Percentiles rank a stretch among this genome's conserved stretches.
Conservation (phyloP, 2,329 filamentous ascomycete species). For the Fonsecaea monophora region DNA sequence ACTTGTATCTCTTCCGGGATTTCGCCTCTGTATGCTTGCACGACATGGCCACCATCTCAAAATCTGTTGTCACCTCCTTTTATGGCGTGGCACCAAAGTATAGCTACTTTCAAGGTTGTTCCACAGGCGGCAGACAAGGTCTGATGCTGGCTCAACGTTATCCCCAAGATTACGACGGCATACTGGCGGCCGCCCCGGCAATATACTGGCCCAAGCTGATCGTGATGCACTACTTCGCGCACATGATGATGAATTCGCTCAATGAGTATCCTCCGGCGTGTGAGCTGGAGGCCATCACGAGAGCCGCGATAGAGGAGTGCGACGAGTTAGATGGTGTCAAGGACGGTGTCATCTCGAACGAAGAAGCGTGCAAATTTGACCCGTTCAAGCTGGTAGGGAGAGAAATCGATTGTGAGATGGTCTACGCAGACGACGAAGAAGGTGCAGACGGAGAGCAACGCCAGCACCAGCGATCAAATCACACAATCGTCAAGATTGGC, state of each 20-base stretch:
- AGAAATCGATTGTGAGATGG: slow-evolving; percentile 27
- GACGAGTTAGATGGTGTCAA: slow-evolving; percentile 41
- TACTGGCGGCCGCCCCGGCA: slow-evolving; percentile 41
- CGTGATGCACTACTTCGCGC: slow-evolving; percentile 38
- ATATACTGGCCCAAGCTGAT: slow-evolving; percentile 42
- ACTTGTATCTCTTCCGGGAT: slow-evolving; percentile 45
- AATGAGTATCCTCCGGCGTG: slow-evolving; percentile 43
- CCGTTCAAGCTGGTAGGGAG: slow-evolving; percentile 24
- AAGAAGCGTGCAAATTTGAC: slow-evolving; percentile 29
- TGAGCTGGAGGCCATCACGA: slow-evolving; percentile 47
- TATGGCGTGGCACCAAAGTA: slow-evolving; percentile 21
- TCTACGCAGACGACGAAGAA: slow-evolving; percentile 2
- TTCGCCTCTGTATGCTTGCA: slow-evolving; percentile 45
- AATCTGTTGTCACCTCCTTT: slow-evolving; percentile 25
- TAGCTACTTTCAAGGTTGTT: slow-evolving; percentile 64
- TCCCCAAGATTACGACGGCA: slow-evolving; percentile 41
- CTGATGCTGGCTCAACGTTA: slow-evolving; percentile 52
- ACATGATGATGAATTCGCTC: slow-evolving; percentile 37
- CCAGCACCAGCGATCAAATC: neutral
- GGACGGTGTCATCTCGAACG: slow-evolving; percentile 40
- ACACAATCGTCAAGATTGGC: slow-evolving; percentile 24
- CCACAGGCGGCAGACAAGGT: slow-evolving; percentile 65
- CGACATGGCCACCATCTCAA: slow-evolving; percentile 45
- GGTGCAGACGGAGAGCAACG: neutral
- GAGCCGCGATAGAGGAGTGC: slow-evolving; percentile 44